Base-by-base conservation (phyloP, 31 red algal genomes). In the Asparagopsis taxiformis region DNA sequence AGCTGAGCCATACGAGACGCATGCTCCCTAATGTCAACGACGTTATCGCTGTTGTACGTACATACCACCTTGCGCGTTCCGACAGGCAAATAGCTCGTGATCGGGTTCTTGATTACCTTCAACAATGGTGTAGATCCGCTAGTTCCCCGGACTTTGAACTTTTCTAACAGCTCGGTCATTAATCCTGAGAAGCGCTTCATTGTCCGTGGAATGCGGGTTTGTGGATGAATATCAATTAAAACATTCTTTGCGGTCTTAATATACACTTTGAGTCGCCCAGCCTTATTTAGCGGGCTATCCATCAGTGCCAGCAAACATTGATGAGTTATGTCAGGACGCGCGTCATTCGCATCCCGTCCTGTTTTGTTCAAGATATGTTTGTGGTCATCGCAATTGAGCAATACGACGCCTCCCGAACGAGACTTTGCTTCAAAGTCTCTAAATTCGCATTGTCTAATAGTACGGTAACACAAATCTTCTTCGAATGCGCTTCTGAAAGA, bases 211-310 rank as follows among this genome's bases (percentile, higher is more conserved):
- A 98, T 80, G 30, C 95, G 62, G 33, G 87, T 91, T 39, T 90
- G 50, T 19, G 95, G 91, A 69, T 98, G 75, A 48, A 98, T 70
- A 10, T 90, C 75, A 35, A 98, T 91, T 48, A 98, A 68, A 6
- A 90, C 90, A 55, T 94, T 91, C 43, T 80, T 61, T 13, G 51
- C 59, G 13, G 95, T 94, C 60, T 79, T 90, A 33, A 98, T 71
- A 55, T 86, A 98, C n/a, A 98, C 81, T 26, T 82, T 75, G 53
- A 98, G 79, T 43, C 58, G 68, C 21, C 85, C 91, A 10, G 81
- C 87, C 75, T 98, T 98, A 85, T 98, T 98, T 24, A 98, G 75
- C 29, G 95, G 95, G 32, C 77, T 85, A 65, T 98, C 95, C 46
- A 94, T 31, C 53, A 98, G 65, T 62, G 85, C 73, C n/a, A 98